These are phyloP conservation scores for Xylaria digitata DNA, from an alignment of 2,329 filamentous ascomycete species.

Conservation along the genomic window DNA sequence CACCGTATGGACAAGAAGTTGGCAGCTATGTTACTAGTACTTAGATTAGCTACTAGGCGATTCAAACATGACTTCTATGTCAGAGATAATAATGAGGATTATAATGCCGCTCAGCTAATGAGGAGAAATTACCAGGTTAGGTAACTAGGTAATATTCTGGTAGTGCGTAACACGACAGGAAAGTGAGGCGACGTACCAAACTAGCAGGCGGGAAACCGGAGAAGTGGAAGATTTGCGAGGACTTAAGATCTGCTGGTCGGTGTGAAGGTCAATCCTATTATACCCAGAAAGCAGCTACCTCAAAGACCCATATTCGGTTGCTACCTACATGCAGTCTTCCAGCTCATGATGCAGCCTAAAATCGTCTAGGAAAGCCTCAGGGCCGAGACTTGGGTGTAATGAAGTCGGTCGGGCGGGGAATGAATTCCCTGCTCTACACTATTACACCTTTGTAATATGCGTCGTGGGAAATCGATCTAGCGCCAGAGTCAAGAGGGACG, in stretches of 20 bases:
- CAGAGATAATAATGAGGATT: not conserved
- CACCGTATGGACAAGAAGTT: not conserved
- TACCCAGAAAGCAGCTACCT: conserved; percentile 16
- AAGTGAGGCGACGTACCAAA: conserved; percentile 20
- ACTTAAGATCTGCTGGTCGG: conserved; percentile 26
- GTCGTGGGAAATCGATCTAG: conserved; percentile 32
- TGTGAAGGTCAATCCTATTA: conserved; percentile 35
- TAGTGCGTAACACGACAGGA: conserved; percentile 13
- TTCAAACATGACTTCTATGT: conserved; percentile 3
- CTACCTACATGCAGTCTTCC: conserved; percentile 27
- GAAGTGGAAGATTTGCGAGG: conserved; percentile 29
- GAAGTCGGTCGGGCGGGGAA: conserved; percentile 30
- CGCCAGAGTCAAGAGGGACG: conserved; percentile 9
- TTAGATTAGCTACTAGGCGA: not conserved
- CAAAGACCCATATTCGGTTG: conserved; percentile 23
- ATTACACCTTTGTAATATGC: conserved; percentile 20
- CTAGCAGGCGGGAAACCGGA: conserved; percentile 9
- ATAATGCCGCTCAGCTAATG: conserved; percentile 11
- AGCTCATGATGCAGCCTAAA: conserved; percentile 29
- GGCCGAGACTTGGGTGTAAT: conserved; percentile 21
- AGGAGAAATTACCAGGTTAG: conserved; percentile 6
- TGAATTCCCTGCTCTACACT: conserved; percentile 14
- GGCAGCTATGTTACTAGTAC: not conserved
- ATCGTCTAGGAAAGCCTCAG: conserved; percentile 28
- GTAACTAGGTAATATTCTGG: conserved; percentile 5